Evolutionary conservation across 108 stramenopile species (phyloP), one percentile per base, ranked within the genome.

Genomic region (Hondaea fermentalgiana): DNA sequence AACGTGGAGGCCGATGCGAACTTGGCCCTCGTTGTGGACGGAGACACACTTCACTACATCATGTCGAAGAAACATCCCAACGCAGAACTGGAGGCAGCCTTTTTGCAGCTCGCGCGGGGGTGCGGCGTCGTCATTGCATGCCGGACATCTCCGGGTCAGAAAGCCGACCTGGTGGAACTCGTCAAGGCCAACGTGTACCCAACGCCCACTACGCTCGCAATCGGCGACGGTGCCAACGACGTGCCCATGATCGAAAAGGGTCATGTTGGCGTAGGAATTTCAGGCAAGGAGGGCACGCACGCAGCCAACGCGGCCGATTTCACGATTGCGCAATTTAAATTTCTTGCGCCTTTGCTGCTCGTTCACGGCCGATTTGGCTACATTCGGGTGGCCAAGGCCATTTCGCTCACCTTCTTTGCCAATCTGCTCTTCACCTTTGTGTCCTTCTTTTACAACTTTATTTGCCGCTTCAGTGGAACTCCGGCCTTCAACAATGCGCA

Each of bases 211-310:
- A 97, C 97, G 12, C 93, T 99, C 14, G 97, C 98, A n/a, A 99
- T 99, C 53, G 98, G 98, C 23, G 98, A 99, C 93, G 98, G 98
- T 16, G 98, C 98, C 14, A 99, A 99, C 90, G 98, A 99, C 90
- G 98, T 99, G 53, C 95, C 96, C 47, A 99, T 99, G 98, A 97
- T 99, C 60, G 96, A 97, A 91, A 96, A 96, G 88, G 98, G 97
- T 14, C 95, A 98, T 53, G 95, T 97, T 72, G 98, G 98, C 58
- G 92, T 99, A 57, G 98, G 97, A 43, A 98, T 99, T 83, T 96
- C 95, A 60, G 97, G 98, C 23, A 93, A 96, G 72, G 98, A 99
- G 91, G 98, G 98, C 17, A 95, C 96, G 87, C 98, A 99, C 59
- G 98, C 98, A 25, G 98, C 97, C 51, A 98, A 98, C 88, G 93